phyloP scores from a whole-genome alignment of 108 stramenopile genomes.

The Cyclotella atomus region DNA sequence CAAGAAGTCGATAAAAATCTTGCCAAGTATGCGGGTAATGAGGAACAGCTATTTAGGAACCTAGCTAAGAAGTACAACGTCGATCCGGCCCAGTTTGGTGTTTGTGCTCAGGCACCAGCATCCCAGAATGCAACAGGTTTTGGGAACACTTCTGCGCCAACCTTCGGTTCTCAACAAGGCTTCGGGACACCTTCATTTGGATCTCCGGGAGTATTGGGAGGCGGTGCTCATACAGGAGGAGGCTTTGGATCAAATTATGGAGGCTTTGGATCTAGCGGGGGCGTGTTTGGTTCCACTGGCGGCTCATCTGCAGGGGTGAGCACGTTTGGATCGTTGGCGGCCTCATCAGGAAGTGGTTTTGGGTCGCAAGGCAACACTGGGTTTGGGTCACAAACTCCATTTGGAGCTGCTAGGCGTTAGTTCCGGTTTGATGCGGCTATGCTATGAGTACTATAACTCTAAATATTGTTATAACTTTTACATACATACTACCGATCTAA shows the following conservation, averaged over 20 bases:
- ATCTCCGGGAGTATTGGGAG: slow-evolving; percentile 51
- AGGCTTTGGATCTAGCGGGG: slow-evolving; percentile 41
- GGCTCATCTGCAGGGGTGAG: not conserved
- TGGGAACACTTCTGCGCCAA: slow-evolving; percentile 32
- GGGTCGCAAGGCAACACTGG: not conserved
- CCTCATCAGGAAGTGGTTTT: slow-evolving; percentile 11
- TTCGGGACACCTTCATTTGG: slow-evolving; percentile 50
- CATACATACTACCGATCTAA: too few species aligned
- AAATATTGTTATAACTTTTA: too few species aligned
- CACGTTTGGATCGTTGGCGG: slow-evolving; percentile 37
- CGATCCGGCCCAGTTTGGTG: slow-evolving; percentile 76
- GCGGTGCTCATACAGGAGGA: slow-evolving; percentile 6
- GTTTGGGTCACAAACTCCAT: slow-evolving; percentile 20
- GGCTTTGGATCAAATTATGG: slow-evolving; percentile 9
- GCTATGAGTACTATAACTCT: too few species aligned
- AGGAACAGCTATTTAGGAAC: slow-evolving; percentile 82
- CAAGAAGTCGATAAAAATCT: slow-evolving; percentile 81
- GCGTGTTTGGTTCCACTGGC: slow-evolving; percentile 43
- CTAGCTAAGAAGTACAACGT: slow-evolving; percentile 87
- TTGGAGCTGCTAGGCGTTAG: slow-evolving; percentile 28
- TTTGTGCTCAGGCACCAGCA: too few species aligned
- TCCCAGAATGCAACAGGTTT: slow-evolving; percentile 30
- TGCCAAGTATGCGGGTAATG: slow-evolving; percentile 79
- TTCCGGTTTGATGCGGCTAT: too few species aligned
- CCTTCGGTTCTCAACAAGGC: too few species aligned